Evolutionary conservation across 2,329 filamentous ascomycete species (phyloP).

Genomic region (Colletotrichum sojae): DNA sequence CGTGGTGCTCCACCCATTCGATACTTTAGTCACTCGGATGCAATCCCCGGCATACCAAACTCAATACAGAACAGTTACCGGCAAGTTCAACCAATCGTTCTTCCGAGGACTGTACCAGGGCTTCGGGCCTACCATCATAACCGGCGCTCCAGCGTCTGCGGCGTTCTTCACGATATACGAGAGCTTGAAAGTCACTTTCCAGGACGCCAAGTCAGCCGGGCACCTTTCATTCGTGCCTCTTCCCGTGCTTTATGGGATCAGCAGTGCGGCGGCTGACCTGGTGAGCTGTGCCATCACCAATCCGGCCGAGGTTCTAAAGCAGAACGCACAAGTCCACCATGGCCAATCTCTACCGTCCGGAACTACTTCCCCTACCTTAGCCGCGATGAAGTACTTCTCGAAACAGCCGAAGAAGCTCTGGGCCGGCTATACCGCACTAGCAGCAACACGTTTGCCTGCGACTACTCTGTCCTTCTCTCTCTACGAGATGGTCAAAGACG

Average conservation of each 20-base stretch:
- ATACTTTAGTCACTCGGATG: slow-evolving; percentile 42
- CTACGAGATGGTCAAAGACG: slow-evolving; percentile 10
- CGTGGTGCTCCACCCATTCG: slow-evolving; percentile 41
- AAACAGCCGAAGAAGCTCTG: slow-evolving; percentile 9
- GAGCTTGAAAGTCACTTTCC: slow-evolving; percentile 28
- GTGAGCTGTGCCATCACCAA: slow-evolving; percentile 41
- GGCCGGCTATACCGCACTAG: slow-evolving; percentile 25
- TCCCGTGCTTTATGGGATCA: slow-evolving; percentile 33
- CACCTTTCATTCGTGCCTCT: slow-evolving; percentile 30
- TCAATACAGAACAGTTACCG: slow-evolving; percentile 36
- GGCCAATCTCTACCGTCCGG: neutral
- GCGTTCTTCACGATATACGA: slow-evolving; percentile 44
- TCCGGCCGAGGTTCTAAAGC: slow-evolving; percentile 43
- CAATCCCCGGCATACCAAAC: slow-evolving; percentile 41
- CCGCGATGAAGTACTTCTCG: slow-evolving; percentile 1
- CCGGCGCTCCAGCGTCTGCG: slow-evolving; percentile 38
- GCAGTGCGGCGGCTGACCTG: slow-evolving; percentile 40
- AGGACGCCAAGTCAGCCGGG: slow-evolving; percentile 8
- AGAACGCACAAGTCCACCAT: slow-evolving; percentile 42
- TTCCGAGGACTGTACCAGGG: slow-evolving; percentile 43
- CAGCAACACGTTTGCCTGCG: slow-evolving; percentile 1
- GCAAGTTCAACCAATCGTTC: slow-evolving; percentile 32
- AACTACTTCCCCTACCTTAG: neutral
- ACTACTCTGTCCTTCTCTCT: slow-evolving; percentile 16
- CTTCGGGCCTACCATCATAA: slow-evolving; percentile 42